These are phyloP conservation scores for Sphagnum fallax DNA, from an alignment of 228 moss, liverwort and hornwort species.

Conservation along the genomic window DNA sequence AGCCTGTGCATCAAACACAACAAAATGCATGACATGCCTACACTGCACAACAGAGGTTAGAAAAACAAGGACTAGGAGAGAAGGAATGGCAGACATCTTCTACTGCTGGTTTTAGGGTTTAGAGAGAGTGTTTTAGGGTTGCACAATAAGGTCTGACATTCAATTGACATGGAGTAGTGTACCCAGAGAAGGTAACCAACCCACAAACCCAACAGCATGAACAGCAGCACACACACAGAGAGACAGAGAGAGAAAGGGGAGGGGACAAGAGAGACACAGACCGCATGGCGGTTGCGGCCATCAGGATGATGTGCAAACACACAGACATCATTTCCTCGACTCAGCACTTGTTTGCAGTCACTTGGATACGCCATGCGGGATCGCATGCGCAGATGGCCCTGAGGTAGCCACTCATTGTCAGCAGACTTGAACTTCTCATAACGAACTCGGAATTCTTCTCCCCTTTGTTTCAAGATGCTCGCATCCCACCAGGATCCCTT, in stretches of 20 bases:
- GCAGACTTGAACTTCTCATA: slow-evolving; percentile 19
- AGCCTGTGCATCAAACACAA: slow-evolving; percentile 17
- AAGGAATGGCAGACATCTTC: no score
- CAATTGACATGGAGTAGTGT: no score
- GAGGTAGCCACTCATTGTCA: slow-evolving; percentile 34
- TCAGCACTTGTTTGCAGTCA: slow-evolving; percentile 21
- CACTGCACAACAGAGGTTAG: no score
- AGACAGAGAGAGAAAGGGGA: neutral
- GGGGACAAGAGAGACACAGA: slow-evolving; percentile 9
- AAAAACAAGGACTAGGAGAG: no score
- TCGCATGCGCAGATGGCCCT: slow-evolving; percentile 39
- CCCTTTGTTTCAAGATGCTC: slow-evolving; percentile 15
- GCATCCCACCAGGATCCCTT: slow-evolving; percentile 60
- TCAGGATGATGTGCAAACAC: slow-evolving; percentile 43
- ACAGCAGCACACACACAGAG: no score
- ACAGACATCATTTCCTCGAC: slow-evolving; percentile 34
- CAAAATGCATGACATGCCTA: no score
- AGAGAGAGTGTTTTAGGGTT: no score
- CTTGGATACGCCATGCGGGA: slow-evolving; percentile 16
- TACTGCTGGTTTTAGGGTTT: no score
- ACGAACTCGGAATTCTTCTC: slow-evolving; percentile 27
- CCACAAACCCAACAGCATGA: no score
- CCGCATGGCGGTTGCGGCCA: slow-evolving; percentile 2
- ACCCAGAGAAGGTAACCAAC: no score
- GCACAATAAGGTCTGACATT: no score